Evolutionary conservation across 371 early-diverging fungal genomes (phyloP), one percentile per base, ranked within the genome.

Genomic region (Mortierella sp.): DNA sequence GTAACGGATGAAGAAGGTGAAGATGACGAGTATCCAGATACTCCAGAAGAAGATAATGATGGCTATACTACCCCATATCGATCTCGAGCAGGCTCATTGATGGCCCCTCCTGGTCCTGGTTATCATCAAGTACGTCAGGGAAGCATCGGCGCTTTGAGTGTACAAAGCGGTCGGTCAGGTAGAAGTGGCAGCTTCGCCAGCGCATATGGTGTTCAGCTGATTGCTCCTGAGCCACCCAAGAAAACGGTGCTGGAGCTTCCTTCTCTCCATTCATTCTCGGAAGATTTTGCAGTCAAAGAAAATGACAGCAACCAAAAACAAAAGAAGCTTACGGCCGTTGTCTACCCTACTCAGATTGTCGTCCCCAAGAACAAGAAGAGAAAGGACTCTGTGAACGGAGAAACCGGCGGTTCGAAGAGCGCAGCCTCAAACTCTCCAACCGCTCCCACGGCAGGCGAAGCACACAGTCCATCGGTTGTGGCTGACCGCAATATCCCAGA

Each of bases 1-100:
- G 67, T 50, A 24, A 81, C 82, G 22, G 82, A 81, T 33, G 82
- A 81, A 0, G 82, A 81, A 40, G 82, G 82, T 15, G 82, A 81
- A 58, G 74, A 79, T 43, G 82, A 81, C 8, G 82, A 81, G 19
- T 81, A 81, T 33, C 82, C 82, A 0, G 82, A 81, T 59, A 72
- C 66, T 5, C 76, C 82, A 4, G 72, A 76, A 33, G 81, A 81
- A 19, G 82, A 81, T 24, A 73, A 74, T 3, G 75, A 72, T 10
- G 61, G 69, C n/a, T 36, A 67, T 1, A 66, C 32, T 9, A 70
- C 71, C 5, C 82, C 72, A 4, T 65, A 50, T 40, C 76, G 82
- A 28, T 76, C 82, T 15, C 72, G 82, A 21, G 21, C 76, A 6
- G 76, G 72, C 4, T 81, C 82, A 4, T 45, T 81, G 65, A 76